phyloP scores from a whole-genome alignment of 2,329 filamentous ascomycete species.

The Cyanodermella asteris region DNA sequence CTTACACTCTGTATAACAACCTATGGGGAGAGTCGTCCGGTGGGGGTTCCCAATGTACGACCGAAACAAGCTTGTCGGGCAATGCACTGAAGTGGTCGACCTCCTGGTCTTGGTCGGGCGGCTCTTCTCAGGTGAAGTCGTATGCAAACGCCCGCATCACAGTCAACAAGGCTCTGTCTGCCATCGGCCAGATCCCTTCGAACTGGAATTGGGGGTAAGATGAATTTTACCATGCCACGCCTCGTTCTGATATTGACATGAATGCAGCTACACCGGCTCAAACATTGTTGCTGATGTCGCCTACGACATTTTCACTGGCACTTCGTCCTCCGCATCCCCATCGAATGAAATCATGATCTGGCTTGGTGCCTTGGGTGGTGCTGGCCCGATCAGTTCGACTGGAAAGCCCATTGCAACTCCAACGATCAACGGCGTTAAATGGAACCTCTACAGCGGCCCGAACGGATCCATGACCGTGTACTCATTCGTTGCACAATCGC shows the following conservation, averaged over 20 bases:
- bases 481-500: slow-evolving; percentile 31
- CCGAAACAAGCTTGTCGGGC: slow-evolving; percentile 3
- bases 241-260: no score
- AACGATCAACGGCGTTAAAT: slow-evolving; percentile 31
- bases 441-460: slow-evolving; percentile 37
- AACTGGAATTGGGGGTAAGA: no score
- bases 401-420: slow-evolving; percentile 31
- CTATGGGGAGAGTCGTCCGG: slow-evolving; percentile 3
- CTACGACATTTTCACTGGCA: slow-evolving; percentile 6
- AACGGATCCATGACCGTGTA: slow-evolving; percentile 39
- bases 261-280: slow-evolving; percentile 3
- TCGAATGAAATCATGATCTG: slow-evolving; percentile 47
- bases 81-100: slow-evolving; percentile 3
- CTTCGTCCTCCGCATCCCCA: slow-evolving; percentile 2
- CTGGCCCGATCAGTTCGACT: slow-evolving; percentile 36
- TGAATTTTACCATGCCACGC: no score
- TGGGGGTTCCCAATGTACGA: slow-evolving; percentile 4
- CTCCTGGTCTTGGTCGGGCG: slow-evolving; percentile 4
- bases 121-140: slow-evolving; percentile 3
- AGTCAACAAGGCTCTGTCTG: slow-evolving; percentile 2
- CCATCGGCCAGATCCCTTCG: slow-evolving; percentile 2
- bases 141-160: slow-evolving; percentile 4
- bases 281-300: slow-evolving; percentile 5
- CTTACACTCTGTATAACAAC: slow-evolving; percentile 3
- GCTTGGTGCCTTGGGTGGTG: slow-evolving; percentile 34